Evolutionary conservation across 2,329 filamentous ascomycete genomes (phyloP).

Genomic region (Aspergillus aculeatinus): DNA sequence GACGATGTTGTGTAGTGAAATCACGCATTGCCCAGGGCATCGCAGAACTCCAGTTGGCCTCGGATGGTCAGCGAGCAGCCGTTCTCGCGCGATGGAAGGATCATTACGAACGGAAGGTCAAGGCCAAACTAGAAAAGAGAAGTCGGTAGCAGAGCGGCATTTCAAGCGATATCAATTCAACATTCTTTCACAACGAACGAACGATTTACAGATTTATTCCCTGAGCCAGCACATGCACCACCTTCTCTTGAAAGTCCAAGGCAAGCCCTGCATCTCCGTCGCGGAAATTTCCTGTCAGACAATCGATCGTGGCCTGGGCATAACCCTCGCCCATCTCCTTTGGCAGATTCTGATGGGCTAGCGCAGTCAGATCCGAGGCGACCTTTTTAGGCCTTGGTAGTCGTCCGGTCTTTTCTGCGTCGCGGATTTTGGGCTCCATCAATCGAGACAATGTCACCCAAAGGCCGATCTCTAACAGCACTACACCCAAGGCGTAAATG

Average conservation of each 20-base stretch:
- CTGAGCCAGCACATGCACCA: constrained; percentile 12
- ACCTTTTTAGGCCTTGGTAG: constrained; percentile 24
- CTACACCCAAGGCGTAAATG: constrained; percentile 41
- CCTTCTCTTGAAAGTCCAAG: constrained; percentile 27
- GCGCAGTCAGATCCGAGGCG: constrained; percentile 16
- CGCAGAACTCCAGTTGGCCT: constrained; percentile 7
- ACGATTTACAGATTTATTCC: background rate
- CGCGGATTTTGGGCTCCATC: constrained; percentile 25
- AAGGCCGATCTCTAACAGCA: constrained; percentile 40
- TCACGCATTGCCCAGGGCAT: constrained; percentile 15
- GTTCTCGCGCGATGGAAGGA: constrained; percentile 2
- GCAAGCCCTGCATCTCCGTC: constrained; percentile 23
- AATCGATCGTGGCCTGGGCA: constrained; percentile 24
- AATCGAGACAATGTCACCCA: constrained; percentile 32
- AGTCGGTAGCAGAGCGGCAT: background rate
- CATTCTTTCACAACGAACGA: background rate
- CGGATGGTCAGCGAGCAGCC: constrained; percentile 1
- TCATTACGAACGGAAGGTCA: background rate
- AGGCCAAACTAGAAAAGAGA: background rate
- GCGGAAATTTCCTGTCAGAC: constrained; percentile 24
- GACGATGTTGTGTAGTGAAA: constrained; percentile 9
- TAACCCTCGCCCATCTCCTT: constrained; percentile 29
- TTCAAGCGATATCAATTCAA: background rate
- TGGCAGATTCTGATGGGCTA: constrained; percentile 21
- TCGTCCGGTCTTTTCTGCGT: constrained; percentile 22